Evolutionary conservation across 768 basidiomycete species (phyloP).

Genomic region (Pisolithus albus): DNA sequence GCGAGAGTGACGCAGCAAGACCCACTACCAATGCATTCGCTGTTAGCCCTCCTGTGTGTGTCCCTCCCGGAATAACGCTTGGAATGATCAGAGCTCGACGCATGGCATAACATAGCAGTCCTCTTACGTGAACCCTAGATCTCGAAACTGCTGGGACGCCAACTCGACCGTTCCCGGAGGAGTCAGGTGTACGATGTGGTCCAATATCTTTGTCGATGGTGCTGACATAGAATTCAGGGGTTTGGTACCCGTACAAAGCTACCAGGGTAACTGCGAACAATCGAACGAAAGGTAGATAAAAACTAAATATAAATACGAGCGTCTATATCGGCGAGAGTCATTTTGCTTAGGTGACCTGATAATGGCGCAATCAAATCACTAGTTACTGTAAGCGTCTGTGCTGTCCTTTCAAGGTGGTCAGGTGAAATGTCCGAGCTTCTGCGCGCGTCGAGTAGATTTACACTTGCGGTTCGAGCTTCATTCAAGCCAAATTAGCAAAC

Average conservation of each 20-base stretch:
- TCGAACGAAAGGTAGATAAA: neutral
- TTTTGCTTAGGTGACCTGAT: too few species aligned
- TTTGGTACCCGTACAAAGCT: neutral
- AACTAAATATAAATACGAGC: too few species aligned
- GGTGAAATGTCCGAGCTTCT: neutral
- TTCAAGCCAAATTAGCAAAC: constrained; percentile 28
- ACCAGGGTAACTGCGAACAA: neutral
- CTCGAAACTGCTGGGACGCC: constrained; percentile 44
- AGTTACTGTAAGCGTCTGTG: neutral
- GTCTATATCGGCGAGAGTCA: too few species aligned
- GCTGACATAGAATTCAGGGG: constrained; percentile 10
- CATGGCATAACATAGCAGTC: neutral
- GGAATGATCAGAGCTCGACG: neutral
- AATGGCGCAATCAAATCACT: too few species aligned
- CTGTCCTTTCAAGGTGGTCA: neutral
- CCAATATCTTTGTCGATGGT: constrained; percentile 41
- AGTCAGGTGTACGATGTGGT: constrained; percentile 70
- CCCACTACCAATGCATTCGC: constrained; percentile 59
- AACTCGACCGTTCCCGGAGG: constrained; percentile 51
- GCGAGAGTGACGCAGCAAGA: too few species aligned
- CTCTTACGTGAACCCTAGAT: constrained; percentile 62
- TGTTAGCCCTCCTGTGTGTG: constrained; percentile 56
- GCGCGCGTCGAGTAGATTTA: neutral
- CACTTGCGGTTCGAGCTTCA: constrained; percentile 3
- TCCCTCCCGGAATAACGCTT: constrained; percentile 63